A percentile compares a stretch with the other conserved stretches of the same genome.
Evolutionary conservation across 75 land plant genomes (phyloP).

Genomic region (Cryptomeria japonica): DNA sequence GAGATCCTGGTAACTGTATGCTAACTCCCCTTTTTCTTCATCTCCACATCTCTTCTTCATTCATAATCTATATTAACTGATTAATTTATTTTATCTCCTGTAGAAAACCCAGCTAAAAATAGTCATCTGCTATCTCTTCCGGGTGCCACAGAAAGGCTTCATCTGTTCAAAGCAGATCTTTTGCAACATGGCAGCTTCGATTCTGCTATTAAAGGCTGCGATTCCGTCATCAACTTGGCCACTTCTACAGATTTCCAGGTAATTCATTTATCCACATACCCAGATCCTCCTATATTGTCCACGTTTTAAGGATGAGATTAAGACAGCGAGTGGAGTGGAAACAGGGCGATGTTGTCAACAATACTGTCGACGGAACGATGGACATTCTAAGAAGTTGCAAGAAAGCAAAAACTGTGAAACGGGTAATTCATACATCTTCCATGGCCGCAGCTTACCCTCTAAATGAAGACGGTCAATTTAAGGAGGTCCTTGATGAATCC

Average conservation of each 20-base stretch:
- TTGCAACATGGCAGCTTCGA: constrained; percentile 59
- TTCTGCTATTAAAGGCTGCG: constrained; percentile 44
- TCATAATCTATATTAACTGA: not conserved
- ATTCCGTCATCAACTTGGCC: constrained; percentile 72
- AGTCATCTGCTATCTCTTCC: constrained; percentile 49
- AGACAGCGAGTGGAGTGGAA: no score
- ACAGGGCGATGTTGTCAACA: no score
- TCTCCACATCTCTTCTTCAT: not conserved
- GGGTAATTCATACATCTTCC: no score
- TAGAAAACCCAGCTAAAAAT: constrained; percentile 48
- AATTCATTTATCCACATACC: not conserved
- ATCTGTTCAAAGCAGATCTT: constrained; percentile 54
- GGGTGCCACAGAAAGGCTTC: constrained; percentile 61
- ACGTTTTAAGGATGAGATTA: not conserved
- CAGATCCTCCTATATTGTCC: no score
- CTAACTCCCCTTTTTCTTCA: not conserved
- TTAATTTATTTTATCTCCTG: not conserved
- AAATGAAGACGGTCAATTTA: no score
- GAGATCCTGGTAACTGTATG: not conserved
- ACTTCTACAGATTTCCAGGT: constrained; percentile 24
- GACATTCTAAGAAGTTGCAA: no score
- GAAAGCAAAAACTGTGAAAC: no score
- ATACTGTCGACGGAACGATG: no score
- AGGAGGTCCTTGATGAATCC: no score
- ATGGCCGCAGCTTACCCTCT: no score